phyloP scores from a whole-genome alignment of 805 yeast species.

The Candida incommunis region DNA sequence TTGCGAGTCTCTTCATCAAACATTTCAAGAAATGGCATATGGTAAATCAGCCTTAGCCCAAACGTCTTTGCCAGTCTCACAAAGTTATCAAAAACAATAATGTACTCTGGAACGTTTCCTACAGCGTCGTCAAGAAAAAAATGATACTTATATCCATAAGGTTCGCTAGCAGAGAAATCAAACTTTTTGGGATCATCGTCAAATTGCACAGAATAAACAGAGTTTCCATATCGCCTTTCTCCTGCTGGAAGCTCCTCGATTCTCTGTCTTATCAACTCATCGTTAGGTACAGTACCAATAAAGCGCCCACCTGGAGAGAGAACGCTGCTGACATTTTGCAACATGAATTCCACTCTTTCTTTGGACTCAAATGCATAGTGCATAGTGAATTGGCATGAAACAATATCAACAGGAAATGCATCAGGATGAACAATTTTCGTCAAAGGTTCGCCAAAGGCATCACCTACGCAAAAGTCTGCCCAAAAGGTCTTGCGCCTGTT shows the following conservation, averaged over 20 bases:
- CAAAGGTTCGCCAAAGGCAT: conserved; percentile 62
- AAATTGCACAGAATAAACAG: conserved; percentile 67
- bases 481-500: conserved; percentile 42
- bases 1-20: conserved; percentile 71
- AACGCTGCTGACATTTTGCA: conserved; percentile 63
- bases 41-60: conserved; percentile 56
- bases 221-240: conserved; percentile 67
- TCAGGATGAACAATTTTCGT: conserved; percentile 60
- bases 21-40: conserved; percentile 67
- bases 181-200: conserved; percentile 40
- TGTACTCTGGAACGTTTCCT: conserved; percentile 91
- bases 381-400: conserved; percentile 81
- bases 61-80: conserved; percentile 74
- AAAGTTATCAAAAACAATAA: conserved; percentile 84
- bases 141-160: conserved; percentile 70
- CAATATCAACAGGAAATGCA: conserved; percentile 75
- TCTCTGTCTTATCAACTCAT: conserved; percentile 66
- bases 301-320: conserved; percentile 75
- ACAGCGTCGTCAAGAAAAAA: conserved; percentile 86
- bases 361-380: conserved; percentile 92
- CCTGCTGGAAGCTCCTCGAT: conserved; percentile 39
- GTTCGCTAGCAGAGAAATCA: conserved; percentile 31
- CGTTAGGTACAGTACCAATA: conserved; percentile 88
- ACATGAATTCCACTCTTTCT: conserved; percentile 54
- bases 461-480: conserved; percentile 82